phyloP scores from a whole-genome alignment of 164 flowering plant genomes.

The Pachysandra terminalis region DNA sequence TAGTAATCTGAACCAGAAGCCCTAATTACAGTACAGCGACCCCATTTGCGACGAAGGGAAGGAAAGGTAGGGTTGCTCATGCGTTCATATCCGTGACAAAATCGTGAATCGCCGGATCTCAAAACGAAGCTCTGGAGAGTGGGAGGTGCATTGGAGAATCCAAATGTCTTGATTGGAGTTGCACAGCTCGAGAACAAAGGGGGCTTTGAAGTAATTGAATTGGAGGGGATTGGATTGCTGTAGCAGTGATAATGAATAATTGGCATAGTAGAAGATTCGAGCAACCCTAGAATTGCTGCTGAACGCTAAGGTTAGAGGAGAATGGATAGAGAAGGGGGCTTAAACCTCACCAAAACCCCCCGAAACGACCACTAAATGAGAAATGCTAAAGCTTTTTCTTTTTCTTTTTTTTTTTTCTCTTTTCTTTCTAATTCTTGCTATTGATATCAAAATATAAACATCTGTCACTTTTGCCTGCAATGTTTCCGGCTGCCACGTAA shows the following conservation, averaged over 20 bases:
- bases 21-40: slow-evolving; percentile 11
- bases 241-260: neutral
- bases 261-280: neutral
- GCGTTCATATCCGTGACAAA: neutral
- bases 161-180: slow-evolving; percentile 1
- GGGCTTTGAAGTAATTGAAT: neutral
- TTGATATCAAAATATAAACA: no score
- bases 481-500: no score
- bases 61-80: neutral
- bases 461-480: no score
- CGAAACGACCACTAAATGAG: no score
- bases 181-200: neutral
- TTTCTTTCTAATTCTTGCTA: no score
- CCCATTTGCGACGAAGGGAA: neutral
- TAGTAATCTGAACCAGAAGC: slow-evolving; percentile 53
- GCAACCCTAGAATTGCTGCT: neutral
- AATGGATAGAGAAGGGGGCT: no score
- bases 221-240: neutral
- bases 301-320: no score
- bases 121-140: neutral
- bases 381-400: no score
- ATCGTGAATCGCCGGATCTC: neutral
- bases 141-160: neutral
- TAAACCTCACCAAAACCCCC: no score
- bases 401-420: no score